A percentile compares a stretch with the other conserved stretches of the same genome.
Conservation (phyloP, 345 rosid genomes). For the Ceriops tagal region DNA sequence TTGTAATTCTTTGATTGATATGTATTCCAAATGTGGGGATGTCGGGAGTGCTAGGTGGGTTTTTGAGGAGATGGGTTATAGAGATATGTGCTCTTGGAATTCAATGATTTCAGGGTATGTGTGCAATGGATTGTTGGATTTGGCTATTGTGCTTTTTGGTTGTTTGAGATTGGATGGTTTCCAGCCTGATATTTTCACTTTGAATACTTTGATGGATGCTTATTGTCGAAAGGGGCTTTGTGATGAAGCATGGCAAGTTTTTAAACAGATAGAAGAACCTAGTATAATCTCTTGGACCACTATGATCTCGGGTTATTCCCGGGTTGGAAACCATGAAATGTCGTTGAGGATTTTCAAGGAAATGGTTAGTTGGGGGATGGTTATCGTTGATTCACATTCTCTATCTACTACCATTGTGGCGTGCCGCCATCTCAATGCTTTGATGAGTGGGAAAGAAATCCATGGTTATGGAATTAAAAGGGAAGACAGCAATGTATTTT, state of each 20-base stretch:
- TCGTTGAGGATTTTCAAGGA: slow-evolving; percentile 26
- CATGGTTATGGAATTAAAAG: slow-evolving; percentile 36
- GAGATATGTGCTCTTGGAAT: slow-evolving; percentile 43
- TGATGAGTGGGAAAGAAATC: slow-evolving; percentile 30
- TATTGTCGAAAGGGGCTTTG: slow-evolving; percentile 35
- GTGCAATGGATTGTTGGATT: slow-evolving; percentile 23
- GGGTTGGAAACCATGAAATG: slow-evolving; percentile 22
- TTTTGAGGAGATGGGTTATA: slow-evolving; percentile 31
- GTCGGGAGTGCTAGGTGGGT: slow-evolving; percentile 24
- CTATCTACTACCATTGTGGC: slow-evolving; percentile 34
- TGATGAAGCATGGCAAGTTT: slow-evolving; percentile 32
- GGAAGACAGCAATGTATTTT: slow-evolving; percentile 16
- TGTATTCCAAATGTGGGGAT: slow-evolving; percentile 35
- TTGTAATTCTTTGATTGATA: slow-evolving; percentile 35
- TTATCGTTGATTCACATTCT: slow-evolving; percentile 29
- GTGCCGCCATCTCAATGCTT: slow-evolving; percentile 26
- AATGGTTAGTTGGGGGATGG: slow-evolving; percentile 22
- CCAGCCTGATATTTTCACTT: slow-evolving; percentile 38
- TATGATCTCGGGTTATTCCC: slow-evolving; percentile 33
- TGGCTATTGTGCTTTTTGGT: slow-evolving; percentile 22
- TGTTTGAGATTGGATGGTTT: slow-evolving; percentile 28
- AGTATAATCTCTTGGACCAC: slow-evolving; percentile 40
- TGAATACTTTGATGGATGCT: slow-evolving; percentile 35
- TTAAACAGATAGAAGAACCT: slow-evolving; percentile 28
- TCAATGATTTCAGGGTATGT: slow-evolving; percentile 35